A percentile compares a stretch with the other conserved stretches of the same genome.
These are phyloP conservation scores for Porcisia hertigi DNA, from an alignment of 208 protist genomes.

Conservation along the genomic window DNA sequence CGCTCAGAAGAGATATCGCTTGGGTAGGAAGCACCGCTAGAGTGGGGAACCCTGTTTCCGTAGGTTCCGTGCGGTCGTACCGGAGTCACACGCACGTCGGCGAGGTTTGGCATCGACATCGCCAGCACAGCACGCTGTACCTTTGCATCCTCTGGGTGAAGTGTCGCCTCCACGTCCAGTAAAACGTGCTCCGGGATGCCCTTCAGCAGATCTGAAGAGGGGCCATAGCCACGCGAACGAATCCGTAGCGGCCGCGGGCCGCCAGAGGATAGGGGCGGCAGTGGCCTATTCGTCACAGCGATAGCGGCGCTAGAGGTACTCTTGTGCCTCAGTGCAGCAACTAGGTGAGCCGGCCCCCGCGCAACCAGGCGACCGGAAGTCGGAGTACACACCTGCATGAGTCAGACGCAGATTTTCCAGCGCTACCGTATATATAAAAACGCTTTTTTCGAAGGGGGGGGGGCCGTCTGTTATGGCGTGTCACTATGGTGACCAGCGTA, in stretches of 20 bases:
- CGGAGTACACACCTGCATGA: conserved; percentile 29
- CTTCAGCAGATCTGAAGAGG: conserved; percentile 65
- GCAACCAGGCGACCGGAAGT: conserved; percentile 10
- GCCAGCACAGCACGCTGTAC: conserved; percentile 71
- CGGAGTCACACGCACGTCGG: conserved; percentile 48
- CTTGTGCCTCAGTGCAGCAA: conserved; percentile 5
- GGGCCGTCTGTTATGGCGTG: too few species aligned
- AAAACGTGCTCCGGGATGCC: conserved; percentile 43
- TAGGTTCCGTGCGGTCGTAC: conserved; percentile 22
- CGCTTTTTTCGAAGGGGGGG: too few species aligned
- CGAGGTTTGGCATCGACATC: conserved; percentile 50
- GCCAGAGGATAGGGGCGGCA: not conserved
- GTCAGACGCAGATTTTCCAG: not conserved
- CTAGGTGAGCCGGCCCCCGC: not conserved
- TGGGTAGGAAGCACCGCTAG: not conserved
- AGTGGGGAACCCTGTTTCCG: conserved; percentile 6
- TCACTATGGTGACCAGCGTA: too few species aligned
- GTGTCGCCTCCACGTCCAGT: conserved; percentile 60
- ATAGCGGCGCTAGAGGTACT: conserved; percentile 7
- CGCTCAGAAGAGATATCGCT: conserved; percentile 22
- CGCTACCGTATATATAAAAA: not conserved
- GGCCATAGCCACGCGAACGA: conserved; percentile 72
- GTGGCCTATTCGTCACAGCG: not conserved
- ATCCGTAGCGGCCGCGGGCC: conserved; percentile 32
- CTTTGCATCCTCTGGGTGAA: conserved; percentile 71